Evolutionary conservation across 345 rosid genomes (phyloP).

Genomic region (Sonneratia caseolaris): DNA sequence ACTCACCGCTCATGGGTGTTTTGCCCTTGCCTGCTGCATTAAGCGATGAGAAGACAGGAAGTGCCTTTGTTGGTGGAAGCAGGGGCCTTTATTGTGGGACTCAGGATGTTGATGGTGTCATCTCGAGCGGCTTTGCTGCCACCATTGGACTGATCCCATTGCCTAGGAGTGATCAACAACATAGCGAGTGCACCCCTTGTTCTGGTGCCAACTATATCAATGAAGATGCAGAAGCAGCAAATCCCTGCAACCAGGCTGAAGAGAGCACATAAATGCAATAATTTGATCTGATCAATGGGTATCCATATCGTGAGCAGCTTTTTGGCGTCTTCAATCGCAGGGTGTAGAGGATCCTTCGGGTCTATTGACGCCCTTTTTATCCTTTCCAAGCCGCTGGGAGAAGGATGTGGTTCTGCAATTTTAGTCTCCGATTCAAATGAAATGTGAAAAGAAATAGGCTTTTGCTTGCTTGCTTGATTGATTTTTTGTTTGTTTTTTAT

Average conservation of each 20-base stretch:
- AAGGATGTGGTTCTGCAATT: neutral
- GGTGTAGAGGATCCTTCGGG: neutral
- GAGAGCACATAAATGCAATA: neutral
- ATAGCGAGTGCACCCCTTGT: slow-evolving; percentile 3
- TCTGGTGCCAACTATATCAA: neutral
- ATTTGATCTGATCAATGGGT: neutral
- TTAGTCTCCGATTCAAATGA: neutral
- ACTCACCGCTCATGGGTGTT: neutral
- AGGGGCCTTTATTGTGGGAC: slow-evolving; percentile 56
- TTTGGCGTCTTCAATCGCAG: neutral
- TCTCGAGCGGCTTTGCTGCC: slow-evolving; percentile 26
- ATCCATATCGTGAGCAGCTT: neutral
- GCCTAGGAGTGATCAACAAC: slow-evolving; percentile 16
- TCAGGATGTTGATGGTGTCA: slow-evolving; percentile 33
- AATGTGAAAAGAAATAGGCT: neutral
- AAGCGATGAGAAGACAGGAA: slow-evolving; percentile 24
- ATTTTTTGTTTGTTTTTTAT: too few relatives aligned
- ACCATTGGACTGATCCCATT: slow-evolving; percentile 31
- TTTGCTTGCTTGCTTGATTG: neutral
- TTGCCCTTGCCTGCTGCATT: slow-evolving; percentile 30
- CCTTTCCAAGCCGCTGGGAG: neutral
- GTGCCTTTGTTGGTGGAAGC: slow-evolving; percentile 37
- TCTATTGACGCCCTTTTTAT: neutral
- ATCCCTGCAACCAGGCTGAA: neutral
- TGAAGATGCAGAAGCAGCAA: neutral